These are phyloP conservation scores for Trematosphaeria pertusa DNA, from an alignment of 2,329 filamentous ascomycete genomes.

Conservation along the genomic window DNA sequence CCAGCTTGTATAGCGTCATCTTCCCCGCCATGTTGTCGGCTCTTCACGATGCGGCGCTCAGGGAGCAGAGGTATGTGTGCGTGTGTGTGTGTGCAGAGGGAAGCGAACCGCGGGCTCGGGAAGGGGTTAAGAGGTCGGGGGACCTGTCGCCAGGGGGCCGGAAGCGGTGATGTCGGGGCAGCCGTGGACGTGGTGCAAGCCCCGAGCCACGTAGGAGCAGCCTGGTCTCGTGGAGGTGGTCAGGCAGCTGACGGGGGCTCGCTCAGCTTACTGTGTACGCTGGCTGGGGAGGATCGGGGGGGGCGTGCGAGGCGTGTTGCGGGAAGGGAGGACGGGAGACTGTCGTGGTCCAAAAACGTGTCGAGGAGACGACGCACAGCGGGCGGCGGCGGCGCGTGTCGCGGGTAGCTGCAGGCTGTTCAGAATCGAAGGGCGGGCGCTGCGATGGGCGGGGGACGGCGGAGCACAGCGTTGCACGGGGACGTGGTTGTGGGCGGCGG, in stretches of 20 bases:
- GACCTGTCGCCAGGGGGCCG: slow-evolving; percentile 10
- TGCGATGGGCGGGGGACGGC: slow-evolving; percentile 10
- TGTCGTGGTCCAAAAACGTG: slow-evolving; percentile 23
- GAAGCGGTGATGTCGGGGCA: slow-evolving; percentile 4
- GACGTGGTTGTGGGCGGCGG: not conserved
- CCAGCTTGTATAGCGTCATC: slow-evolving; percentile 95
- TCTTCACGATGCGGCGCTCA: not conserved
- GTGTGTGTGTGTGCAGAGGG: not conserved
- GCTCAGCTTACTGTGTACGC: slow-evolving; percentile 14
- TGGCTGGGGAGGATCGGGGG: slow-evolving; percentile 6
- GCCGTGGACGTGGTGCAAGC: slow-evolving; percentile 12
- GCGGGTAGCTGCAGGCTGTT: slow-evolving; percentile 33
- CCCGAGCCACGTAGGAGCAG: too few relatives aligned
- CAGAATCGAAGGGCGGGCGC: slow-evolving; percentile 23
- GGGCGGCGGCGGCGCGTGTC: slow-evolving; percentile 32
- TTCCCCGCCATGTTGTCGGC: slow-evolving; percentile 76
- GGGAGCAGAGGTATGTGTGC: slow-evolving; percentile 4
- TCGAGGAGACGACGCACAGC: slow-evolving; percentile 25
- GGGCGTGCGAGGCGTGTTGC: not conserved
- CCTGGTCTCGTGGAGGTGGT: slow-evolving; percentile 17
- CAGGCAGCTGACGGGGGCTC: slow-evolving; percentile 32
- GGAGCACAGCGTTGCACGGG: slow-evolving; percentile 13
- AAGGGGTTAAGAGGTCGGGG: slow-evolving; percentile 2
- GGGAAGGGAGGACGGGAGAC: slow-evolving; percentile 3
- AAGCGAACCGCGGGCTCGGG: slow-evolving; percentile 8